Conservation (phyloP, 305 asterid species). For the Nicotiana rustica region DNA sequence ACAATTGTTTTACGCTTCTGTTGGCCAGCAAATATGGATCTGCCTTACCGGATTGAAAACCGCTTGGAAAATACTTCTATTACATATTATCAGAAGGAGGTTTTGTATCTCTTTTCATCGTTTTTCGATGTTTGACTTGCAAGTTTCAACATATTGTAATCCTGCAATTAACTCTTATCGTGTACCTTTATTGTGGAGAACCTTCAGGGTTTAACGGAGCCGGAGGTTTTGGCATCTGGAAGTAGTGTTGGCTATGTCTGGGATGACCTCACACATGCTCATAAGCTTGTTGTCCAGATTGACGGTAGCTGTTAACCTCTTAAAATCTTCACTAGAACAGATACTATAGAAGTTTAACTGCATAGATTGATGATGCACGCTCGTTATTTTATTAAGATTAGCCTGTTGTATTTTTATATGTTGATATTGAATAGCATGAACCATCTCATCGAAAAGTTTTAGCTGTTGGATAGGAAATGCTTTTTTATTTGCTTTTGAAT, state of each 20-base stretch:
- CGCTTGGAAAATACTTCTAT: constrained; percentile 71
- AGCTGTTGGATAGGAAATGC: neutral
- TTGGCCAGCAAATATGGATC: constrained; percentile 66
- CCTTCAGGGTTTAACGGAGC: constrained; percentile 81
- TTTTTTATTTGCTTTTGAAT: neutral
- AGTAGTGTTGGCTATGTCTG: constrained; percentile 75
- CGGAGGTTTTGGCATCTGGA: constrained; percentile 86
- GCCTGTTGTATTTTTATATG: neutral
- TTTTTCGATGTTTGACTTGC: constrained; percentile 28
- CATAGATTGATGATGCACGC: neutral
- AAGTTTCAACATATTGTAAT: neutral
- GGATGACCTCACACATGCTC: constrained; percentile 96
- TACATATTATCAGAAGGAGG: constrained; percentile 99
- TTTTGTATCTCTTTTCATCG: constrained; percentile 41
- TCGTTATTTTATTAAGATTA: constrained; percentile 5
- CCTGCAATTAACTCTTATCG: constrained; percentile 25
- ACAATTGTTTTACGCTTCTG: constrained; percentile 78
- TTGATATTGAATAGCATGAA: neutral
- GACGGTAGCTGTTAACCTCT: constrained; percentile 64
- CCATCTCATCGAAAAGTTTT: neutral
- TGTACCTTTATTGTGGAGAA: constrained; percentile 33
- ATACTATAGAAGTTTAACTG: constrained; percentile 3
- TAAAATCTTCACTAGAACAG: constrained; percentile 16
- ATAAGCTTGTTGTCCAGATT: constrained; percentile 83
- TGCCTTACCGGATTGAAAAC: constrained; percentile 93